Conservation (phyloP, 768 basidiomycete genomes). For the Thelephora aurantiotincta region DNA sequence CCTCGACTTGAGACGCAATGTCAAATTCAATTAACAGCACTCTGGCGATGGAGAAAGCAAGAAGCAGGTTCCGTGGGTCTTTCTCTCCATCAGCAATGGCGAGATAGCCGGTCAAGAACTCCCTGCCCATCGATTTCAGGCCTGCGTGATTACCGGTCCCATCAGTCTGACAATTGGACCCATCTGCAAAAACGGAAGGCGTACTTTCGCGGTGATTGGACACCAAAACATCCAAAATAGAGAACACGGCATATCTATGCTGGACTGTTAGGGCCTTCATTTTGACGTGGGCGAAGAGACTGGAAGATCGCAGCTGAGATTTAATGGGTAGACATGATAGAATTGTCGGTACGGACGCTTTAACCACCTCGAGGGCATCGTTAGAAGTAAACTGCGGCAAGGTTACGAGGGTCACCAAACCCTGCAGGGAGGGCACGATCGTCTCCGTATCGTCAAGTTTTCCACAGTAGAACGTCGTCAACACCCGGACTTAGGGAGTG, state of each 20-base stretch:
- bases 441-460: slow-evolving; percentile 83
- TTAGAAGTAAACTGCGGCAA: slow-evolving; percentile 47
- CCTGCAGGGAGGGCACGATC: slow-evolving; percentile 68
- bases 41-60: slow-evolving; percentile 81
- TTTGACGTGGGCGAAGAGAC: slow-evolving; percentile 63
- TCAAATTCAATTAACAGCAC: slow-evolving; percentile 85
- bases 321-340: not conserved
- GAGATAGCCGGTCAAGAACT: slow-evolving; percentile 67
- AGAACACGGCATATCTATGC: slow-evolving; percentile 68
- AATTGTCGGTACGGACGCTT: slow-evolving; percentile 35
- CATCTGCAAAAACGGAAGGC: slow-evolving; percentile 8
- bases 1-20: slow-evolving; percentile 61
- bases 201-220: slow-evolving; percentile 53
- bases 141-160: slow-evolving; percentile 22
- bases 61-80: slow-evolving; percentile 85
- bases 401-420: slow-evolving; percentile 50
- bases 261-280: slow-evolving; percentile 77
- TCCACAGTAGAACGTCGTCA: slow-evolving; percentile 70
- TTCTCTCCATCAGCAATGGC: slow-evolving; percentile 88
- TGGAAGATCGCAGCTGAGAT: slow-evolving; percentile 16
- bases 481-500: slow-evolving; percentile 49
- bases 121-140: slow-evolving; percentile 55
- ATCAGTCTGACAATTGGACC: slow-evolving; percentile 4
- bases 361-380: slow-evolving; percentile 46
- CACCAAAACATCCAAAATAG: slow-evolving; percentile 66